Percentiles rank a stretch among this genome's conserved stretches.
phyloP scores from a whole-genome alignment of 139 green algal genomes.

The Micractinium sp. region DNA sequence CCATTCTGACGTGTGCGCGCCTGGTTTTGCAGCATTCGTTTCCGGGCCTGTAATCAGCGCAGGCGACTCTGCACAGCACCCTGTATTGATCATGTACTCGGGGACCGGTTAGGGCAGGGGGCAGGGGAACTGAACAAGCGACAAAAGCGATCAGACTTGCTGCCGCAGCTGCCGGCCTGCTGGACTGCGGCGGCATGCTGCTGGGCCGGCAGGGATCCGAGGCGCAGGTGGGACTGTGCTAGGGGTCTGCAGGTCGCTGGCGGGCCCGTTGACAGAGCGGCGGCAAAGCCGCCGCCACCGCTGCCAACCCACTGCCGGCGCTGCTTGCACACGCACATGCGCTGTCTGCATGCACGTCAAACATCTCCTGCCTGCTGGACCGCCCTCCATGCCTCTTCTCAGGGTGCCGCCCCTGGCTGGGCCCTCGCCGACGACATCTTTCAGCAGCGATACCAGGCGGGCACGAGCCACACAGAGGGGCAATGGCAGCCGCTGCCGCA shows the following conservation, averaged over 20 bases:
- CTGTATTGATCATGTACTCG: too few relatives aligned
- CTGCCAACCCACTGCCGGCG: not conserved
- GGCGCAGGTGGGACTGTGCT: not conserved
- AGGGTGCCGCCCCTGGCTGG: constrained; percentile 1
- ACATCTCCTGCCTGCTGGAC: not conserved
- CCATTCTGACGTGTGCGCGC: not conserved
- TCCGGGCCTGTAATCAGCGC: too few relatives aligned
- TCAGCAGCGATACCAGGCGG: constrained; percentile 19
- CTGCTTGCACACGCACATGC: not conserved
- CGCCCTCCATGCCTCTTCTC: not conserved
- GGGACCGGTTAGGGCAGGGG: too few relatives aligned
- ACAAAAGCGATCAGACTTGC: not conserved
- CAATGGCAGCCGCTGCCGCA: constrained; percentile 27
- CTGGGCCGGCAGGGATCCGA: not conserved
- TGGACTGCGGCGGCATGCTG: not conserved
- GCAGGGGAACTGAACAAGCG: not conserved
- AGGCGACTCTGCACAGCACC: too few relatives aligned
- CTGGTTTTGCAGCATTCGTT: not conserved
- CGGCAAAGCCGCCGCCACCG: too few relatives aligned
- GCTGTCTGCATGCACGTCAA: not conserved
- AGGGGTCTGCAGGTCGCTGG: not conserved
- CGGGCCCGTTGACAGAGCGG: not conserved
- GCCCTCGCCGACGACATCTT: constrained; percentile 34
- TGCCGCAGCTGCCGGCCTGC: not conserved
- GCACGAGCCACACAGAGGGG: constrained; percentile 10